Conservation (phyloP, 768 basidiomycete genomes). For the Mycena olivaceomarginata region DNA sequence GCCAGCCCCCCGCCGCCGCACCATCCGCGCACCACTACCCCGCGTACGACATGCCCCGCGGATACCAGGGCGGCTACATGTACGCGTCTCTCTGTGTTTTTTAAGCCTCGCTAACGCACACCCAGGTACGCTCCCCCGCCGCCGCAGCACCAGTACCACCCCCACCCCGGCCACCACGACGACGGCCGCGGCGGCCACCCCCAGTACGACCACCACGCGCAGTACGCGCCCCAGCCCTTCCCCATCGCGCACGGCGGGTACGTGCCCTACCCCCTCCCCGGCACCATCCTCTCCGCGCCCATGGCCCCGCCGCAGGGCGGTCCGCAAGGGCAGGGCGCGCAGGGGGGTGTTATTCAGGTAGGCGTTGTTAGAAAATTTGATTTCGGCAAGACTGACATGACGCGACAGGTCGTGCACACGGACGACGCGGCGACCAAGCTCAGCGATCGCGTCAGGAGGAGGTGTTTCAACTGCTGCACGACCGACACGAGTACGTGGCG, state of each 20-base stretch:
- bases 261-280: constrained; percentile 41
- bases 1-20: constrained; percentile 49
- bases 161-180: constrained; percentile 13
- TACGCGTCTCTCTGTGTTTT: constrained; percentile 47
- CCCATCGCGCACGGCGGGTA: constrained; percentile 30
- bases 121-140: constrained; percentile 20
- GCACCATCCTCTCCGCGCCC: constrained; percentile 48
- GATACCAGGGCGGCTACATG: constrained; percentile 54
- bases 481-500: constrained; percentile 92
- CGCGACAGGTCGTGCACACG: constrained; percentile 66
- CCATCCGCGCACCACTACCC: constrained; percentile 46
- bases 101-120: no score
- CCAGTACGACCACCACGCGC: constrained; percentile 46
- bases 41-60: constrained; percentile 28
- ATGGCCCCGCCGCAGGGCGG: constrained; percentile 38
- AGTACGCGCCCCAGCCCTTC: constrained; percentile 34
- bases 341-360: constrained; percentile 4
- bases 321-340: constrained; percentile 2
- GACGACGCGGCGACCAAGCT: constrained; percentile 90
- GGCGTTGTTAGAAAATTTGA: no score
- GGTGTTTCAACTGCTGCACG: constrained; percentile 91
- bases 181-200: constrained; percentile 43
- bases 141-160: constrained; percentile 27
- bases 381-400: no score
- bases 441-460: constrained; percentile 82